phyloP scores from a whole-genome alignment of 371 early-diverging fungal species.

The Lichtheimia hyalospora region DNA sequence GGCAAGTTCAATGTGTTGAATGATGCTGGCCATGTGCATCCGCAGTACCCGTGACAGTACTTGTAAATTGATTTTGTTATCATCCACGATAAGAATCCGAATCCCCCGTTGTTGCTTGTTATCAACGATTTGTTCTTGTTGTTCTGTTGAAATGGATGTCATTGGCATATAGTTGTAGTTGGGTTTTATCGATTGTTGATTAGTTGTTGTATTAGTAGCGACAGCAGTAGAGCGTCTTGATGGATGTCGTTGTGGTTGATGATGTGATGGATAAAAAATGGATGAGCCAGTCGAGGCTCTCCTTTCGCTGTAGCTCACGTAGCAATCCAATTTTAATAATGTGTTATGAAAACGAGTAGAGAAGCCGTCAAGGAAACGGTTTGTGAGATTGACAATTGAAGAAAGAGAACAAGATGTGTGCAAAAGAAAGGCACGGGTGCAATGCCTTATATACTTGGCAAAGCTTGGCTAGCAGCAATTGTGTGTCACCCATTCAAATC shows the following conservation, averaged over 20 bases:
- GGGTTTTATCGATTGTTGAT: too few species aligned
- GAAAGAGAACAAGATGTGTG: background rate
- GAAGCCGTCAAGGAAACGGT: too few species aligned
- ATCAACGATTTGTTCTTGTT: too few species aligned
- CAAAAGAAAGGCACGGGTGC: background rate
- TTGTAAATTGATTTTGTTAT: constrained; percentile 58
- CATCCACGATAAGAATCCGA: constrained; percentile 45
- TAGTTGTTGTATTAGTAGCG: background rate
- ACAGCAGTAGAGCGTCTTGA: background rate
- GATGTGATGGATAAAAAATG: constrained; percentile 5
- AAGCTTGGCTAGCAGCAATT: too few species aligned
- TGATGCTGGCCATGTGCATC: constrained; percentile 46
- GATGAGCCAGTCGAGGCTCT: constrained; percentile 22
- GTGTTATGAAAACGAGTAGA: background rate
- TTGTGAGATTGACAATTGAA: background rate
- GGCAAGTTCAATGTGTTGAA: constrained; percentile 39
- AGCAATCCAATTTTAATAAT: constrained; percentile 17
- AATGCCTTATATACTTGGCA: background rate
- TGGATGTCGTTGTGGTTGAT: constrained; percentile 1
- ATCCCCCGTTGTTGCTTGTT: background rate
- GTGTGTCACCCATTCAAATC: too few species aligned
- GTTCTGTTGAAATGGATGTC: too few species aligned
- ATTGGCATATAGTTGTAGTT: too few species aligned
- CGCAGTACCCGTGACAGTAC: constrained; percentile 53
- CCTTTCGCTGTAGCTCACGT: constrained; percentile 11